These are phyloP conservation scores for Circinella minor DNA, from an alignment of 371 early-diverging fungal species.

Conservation along the genomic window DNA sequence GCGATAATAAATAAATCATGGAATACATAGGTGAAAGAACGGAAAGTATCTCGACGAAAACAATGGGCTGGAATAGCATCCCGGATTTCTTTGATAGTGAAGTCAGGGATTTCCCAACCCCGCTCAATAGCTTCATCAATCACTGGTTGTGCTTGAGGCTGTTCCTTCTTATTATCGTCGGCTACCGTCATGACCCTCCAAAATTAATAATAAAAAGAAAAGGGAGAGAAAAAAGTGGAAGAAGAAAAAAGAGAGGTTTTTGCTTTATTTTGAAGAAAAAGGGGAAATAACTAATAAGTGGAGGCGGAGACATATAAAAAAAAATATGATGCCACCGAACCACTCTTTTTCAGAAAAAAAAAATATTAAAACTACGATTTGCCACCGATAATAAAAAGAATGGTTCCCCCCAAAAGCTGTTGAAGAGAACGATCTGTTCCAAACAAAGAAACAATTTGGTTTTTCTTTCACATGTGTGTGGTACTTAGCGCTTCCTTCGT, in stretches of 20 bases:
- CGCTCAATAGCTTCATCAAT: slow-evolving; percentile 44
- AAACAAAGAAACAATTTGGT: not conserved
- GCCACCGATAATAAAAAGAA: too few species aligned
- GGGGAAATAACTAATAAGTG: too few species aligned
- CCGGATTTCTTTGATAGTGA: slow-evolving; percentile 87
- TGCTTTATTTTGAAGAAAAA: slow-evolving; percentile 6
- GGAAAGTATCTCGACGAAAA: slow-evolving; percentile 76
- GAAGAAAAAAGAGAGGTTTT: slow-evolving; percentile 11
- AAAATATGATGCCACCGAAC: too few species aligned
- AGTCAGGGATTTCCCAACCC: slow-evolving; percentile 66
- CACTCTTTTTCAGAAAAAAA: not conserved
- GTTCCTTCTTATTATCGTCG: slow-evolving; percentile 10
- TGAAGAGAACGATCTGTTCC: too few species aligned
- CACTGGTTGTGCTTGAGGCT: slow-evolving; percentile 2
- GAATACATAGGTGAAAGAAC: slow-evolving; percentile 72
- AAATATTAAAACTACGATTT: slow-evolving; percentile 1
- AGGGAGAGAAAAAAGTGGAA: slow-evolving; percentile 13
- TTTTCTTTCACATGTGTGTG: slow-evolving; percentile 14
- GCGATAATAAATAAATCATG: slow-evolving; percentile 71
- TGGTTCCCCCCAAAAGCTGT: too few species aligned
- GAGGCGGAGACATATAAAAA: too few species aligned
- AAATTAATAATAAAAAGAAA: not conserved
- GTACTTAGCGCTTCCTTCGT: slow-evolving; percentile 15
- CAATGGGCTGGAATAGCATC: slow-evolving; percentile 84
- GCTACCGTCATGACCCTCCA: slow-evolving; percentile 12